Evolutionary conservation across 2,329 filamentous ascomycete species (phyloP), one percentile per base, ranked within the genome.

Genomic region (Teratosphaeria gauchensis): DNA sequence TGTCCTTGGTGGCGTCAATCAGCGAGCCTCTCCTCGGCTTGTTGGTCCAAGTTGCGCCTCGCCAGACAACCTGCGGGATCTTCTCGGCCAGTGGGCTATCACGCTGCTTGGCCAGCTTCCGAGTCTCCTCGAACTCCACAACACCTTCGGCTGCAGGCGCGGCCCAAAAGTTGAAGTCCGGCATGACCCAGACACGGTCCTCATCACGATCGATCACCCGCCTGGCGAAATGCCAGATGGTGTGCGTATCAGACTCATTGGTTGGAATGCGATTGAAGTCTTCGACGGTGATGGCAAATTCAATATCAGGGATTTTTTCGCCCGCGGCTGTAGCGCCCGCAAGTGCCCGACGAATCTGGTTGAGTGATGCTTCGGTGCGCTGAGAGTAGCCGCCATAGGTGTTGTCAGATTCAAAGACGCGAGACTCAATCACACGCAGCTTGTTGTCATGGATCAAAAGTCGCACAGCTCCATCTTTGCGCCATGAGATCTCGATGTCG

Each of bases 161-260:
- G 7, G 76, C 73, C 77, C 78, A 82, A 69, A 78, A 80, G 35
- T 77, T 79, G 62, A 81, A 82, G 63, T 82, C 79, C 0, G 79
- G 79, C 68, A 81, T 80, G 19, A 81, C 68, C 79, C 79, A 81
- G 42, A 69, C 62, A 46, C 67, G 65, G 38, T 69, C 64, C 61
- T 72, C 69, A 11, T 72, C 33, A 65, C 71, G 57, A 73, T 68
- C 63, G 38, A 55, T 58, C 6, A 65, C 64, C 56, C 62, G 61
- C 54, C 63, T 65, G 56, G 61, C 65, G 62, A 63, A 80, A 5
- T 74, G 72, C 78, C 78, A 79, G 51, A 78, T 77, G 54, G 31
- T 21, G 61, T 65, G 51, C 6, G 19, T 21, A 21, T 48, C 42
- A 21, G 42, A 48, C 72, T 76, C 53, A 11, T 58, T 31, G 19